Evolutionary conservation across 129 eudicot genomes (phyloP).

Genomic region (Artemisia argyi): DNA sequence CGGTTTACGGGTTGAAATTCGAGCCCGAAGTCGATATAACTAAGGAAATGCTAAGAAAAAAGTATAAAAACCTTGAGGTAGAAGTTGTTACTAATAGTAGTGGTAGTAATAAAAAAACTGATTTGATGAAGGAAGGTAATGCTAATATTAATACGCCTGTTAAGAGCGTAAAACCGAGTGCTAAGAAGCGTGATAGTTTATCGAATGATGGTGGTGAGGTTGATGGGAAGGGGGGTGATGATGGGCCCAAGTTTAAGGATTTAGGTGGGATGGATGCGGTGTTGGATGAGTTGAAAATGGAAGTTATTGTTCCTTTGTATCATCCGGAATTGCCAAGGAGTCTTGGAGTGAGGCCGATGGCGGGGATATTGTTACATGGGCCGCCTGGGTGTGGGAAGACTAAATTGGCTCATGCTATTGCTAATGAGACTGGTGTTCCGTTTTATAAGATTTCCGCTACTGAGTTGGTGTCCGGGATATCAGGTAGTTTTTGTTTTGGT

Average conservation of each 20-base stretch:
- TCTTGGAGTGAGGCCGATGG: slow-evolving; percentile 73
- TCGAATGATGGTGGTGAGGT: slow-evolving; percentile 27
- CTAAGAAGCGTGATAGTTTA: neutral
- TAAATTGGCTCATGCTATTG: slow-evolving; percentile 88
- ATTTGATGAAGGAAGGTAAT: slow-evolving; percentile 27
- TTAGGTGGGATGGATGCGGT: slow-evolving; percentile 81
- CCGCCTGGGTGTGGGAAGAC: slow-evolving; percentile 99
- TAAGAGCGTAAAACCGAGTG: neutral
- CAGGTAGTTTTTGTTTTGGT: slow-evolving; percentile 40
- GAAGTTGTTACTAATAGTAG: slow-evolving; percentile 41
- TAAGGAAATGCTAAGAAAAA: slow-evolving; percentile 56
- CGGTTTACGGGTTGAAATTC: slow-evolving; percentile 44
- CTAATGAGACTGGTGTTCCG: slow-evolving; percentile 85
- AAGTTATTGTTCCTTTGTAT: slow-evolving; percentile 76
- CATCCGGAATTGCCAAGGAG: slow-evolving; percentile 57
- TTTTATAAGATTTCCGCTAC: slow-evolving; percentile 90
- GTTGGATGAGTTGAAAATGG: slow-evolving; percentile 71
- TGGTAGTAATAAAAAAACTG: slow-evolving; percentile 35
- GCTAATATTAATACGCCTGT: slow-evolving; percentile 2
- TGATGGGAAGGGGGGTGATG: slow-evolving; percentile 22
- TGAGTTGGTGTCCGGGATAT: slow-evolving; percentile 91
- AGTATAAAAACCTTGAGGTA: slow-evolving; percentile 47
- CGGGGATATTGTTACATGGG: slow-evolving; percentile 89
- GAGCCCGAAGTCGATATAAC: slow-evolving; percentile 78
- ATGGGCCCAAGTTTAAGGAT: slow-evolving; percentile 78